Percentiles rank a stretch among this genome's conserved stretches.
These are phyloP conservation scores for Volvox reticuliferus DNA, from an alignment of 139 green algal genomes.

Conservation along the genomic window DNA sequence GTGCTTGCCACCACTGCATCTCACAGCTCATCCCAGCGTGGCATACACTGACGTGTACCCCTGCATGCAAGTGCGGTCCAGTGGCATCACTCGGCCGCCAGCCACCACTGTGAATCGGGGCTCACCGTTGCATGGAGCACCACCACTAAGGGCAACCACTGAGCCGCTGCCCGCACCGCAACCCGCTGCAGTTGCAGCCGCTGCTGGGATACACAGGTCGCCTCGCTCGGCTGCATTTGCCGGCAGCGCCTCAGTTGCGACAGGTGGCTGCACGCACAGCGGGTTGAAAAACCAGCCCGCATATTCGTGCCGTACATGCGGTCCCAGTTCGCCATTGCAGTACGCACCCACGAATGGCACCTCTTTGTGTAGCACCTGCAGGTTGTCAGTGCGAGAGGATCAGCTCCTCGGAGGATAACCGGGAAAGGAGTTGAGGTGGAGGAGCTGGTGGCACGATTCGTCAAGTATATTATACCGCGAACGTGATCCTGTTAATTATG, in stretches of 20 bases:
- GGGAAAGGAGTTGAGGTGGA: background rate
- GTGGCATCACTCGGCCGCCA: background rate
- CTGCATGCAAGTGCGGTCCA: constrained; percentile 26
- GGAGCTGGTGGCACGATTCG: background rate
- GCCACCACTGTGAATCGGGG: background rate
- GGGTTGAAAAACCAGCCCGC: constrained; percentile 40
- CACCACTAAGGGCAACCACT: background rate
- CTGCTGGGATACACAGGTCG: background rate
- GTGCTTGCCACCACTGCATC: too few relatives aligned
- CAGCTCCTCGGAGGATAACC: too few relatives aligned
- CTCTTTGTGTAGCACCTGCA: constrained; percentile 11
- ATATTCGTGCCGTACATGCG: constrained; percentile 18
- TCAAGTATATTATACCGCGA: too few relatives aligned
- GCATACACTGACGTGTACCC: constrained; percentile 41
- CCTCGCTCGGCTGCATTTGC: too few relatives aligned
- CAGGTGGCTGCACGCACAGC: constrained; percentile 9
- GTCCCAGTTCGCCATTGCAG: constrained; percentile 44
- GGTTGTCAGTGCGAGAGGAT: background rate
- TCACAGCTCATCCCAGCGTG: constrained; percentile 10
- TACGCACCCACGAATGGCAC: constrained; percentile 38
- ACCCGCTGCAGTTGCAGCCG: background rate
- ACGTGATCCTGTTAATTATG: too few relatives aligned
- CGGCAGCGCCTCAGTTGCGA: background rate
- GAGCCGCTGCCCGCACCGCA: background rate
- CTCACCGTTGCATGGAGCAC: too few relatives aligned